phyloP scores from a whole-genome alignment of 345 rosid genomes.

The Viola odorata region DNA sequence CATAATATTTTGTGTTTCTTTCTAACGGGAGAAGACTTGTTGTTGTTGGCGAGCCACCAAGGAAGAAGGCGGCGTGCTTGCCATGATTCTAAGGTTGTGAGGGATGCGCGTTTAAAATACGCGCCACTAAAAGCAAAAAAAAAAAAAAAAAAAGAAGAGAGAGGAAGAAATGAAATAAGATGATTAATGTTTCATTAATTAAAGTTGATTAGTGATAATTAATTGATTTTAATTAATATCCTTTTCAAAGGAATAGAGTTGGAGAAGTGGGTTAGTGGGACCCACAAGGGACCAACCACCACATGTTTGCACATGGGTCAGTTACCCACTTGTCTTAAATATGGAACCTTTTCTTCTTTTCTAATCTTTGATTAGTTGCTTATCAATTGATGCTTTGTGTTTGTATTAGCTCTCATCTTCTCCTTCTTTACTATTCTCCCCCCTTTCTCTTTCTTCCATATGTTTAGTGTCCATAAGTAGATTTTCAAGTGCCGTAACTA shows the following conservation, averaged over 20 bases:
- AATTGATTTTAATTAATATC: background rate
- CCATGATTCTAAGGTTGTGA: background rate
- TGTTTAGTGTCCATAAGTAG: too few relatives aligned
- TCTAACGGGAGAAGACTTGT: background rate
- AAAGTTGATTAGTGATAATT: background rate
- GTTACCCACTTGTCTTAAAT: conserved; percentile 29
- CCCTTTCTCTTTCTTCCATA: background rate
- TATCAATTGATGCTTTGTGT: conserved; percentile 25
- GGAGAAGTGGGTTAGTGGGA: conserved; percentile 33
- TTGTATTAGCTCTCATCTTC: conserved; percentile 20
- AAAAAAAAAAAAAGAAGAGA: too few relatives aligned
- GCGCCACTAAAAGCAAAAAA: background rate
- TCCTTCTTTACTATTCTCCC: background rate
- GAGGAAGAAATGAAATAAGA: background rate
- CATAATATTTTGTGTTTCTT: background rate
- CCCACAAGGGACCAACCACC: conserved; percentile 33
- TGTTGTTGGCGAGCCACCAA: too few relatives aligned
- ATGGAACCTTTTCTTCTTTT: conserved; percentile 8
- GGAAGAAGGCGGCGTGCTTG: background rate
- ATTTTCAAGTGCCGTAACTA: too few relatives aligned
- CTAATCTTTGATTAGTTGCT: conserved; percentile 26
- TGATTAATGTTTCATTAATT: background rate
- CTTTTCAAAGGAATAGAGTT: conserved; percentile 11
- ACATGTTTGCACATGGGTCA: conserved; percentile 40
- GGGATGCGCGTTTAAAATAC: background rate